Evolutionary conservation across 148 eudicot species (phyloP), one percentile per base, ranked within the genome.

Genomic region (Cornus florida): DNA sequence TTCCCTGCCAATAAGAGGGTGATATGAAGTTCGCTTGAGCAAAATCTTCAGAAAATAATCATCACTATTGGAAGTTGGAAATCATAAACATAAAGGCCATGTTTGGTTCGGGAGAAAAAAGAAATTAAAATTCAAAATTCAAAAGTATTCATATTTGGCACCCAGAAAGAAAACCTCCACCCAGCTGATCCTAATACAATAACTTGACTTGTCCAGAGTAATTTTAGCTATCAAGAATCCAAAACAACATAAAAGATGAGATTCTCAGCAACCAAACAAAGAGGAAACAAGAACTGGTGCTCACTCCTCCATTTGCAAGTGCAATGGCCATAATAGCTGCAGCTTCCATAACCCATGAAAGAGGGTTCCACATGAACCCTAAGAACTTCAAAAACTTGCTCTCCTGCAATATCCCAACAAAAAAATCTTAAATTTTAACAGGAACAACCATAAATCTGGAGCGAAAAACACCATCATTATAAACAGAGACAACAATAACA

Each of bases 291-390:
- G 6, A 32, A 7, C 19, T 19, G 59, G 33, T 28, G 20, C 84
- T 84, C 82, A 86, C 91, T 78, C 91, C 91, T 80, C 91, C 91
- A 79, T 86, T 88, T 59, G 89, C 91, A 31, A 88, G 87, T 6
- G 86, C 91, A 56, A 88, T 86, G 32, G 89, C 91, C 91, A 88
- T 88, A 69, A 88, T 86, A 14, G 89, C 91, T 56, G 91, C 91
- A 72, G 91, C 91, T 81, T 88, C 91, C 91, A 86, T 86, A 43
- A 86, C 89, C 91, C 89, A 88, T 17, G 91, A 88, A 39, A 88
- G 86, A 77, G 91, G 91, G 75, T 88, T 88, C 89, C 89, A 84
- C 91, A 84, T 88, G 79, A 88, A 88, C 32, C 91, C 87, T 9
- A 88, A 71, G 71, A 86, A 88, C 83, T 84, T 88, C 67, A 84